Percentiles rank a stretch among this genome's conserved stretches.
Evolutionary conservation across 1,284 basidiomycete species (phyloP).

Genomic region (Pascua guehoae): DNA sequence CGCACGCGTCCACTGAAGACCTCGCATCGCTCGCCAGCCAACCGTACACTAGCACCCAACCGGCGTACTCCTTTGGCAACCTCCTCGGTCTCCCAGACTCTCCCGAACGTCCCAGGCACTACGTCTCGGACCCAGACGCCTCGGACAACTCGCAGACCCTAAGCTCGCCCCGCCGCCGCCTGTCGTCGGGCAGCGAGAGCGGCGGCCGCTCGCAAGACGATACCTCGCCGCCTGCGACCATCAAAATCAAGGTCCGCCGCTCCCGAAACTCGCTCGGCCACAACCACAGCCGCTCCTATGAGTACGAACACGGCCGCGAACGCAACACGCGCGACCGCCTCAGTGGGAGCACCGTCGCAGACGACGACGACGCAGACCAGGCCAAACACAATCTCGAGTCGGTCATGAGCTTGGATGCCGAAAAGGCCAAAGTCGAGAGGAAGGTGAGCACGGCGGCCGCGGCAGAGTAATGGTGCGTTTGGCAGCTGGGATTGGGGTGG

Average conservation of each 20-base stretch:
- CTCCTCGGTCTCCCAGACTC: too few species aligned
- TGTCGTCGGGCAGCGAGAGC: not conserved
- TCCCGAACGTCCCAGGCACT: too few species aligned
- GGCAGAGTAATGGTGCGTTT: too few species aligned
- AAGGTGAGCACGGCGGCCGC: constrained; percentile 30
- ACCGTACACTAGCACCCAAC: too few species aligned
- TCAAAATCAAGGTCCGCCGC: too few species aligned
- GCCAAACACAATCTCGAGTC: constrained; percentile 6
- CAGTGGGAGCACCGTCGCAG: constrained; percentile 11
- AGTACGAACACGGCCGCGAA: not conserved
- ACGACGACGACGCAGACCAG: constrained; percentile 7
- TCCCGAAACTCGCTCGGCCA: too few species aligned
- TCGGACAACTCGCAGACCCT: not conserved
- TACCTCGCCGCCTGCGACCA: too few species aligned
- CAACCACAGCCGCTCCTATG: too few species aligned
- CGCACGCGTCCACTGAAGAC: not conserved
- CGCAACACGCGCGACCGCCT: constrained; percentile 2
- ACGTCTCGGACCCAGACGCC: not conserved
- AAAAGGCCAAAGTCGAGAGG: constrained; percentile 37
- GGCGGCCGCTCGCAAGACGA: not conserved
- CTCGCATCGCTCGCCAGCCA: not conserved
- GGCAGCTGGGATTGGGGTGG: too few species aligned
- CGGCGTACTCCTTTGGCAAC: too few species aligned
- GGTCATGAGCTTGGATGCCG: constrained; percentile 9
- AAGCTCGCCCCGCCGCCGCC: not conserved